Base-by-base conservation (phyloP, 2,329 filamentous ascomycete species). In the Aureobasidium sp. region DNA sequence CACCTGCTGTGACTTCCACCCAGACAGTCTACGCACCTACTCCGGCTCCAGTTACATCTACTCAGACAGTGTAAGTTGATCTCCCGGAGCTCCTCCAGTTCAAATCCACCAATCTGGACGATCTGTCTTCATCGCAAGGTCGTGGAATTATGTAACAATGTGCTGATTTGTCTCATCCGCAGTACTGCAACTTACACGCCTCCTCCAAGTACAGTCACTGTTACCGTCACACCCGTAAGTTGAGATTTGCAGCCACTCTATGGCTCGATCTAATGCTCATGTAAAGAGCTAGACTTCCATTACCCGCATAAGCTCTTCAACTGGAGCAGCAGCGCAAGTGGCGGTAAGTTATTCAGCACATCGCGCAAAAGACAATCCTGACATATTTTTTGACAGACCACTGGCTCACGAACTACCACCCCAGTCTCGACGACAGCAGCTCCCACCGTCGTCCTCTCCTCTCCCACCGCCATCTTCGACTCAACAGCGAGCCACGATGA, bases 221-320 rank as follows among this genome's bases (percentile, higher is more conserved):
- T 55, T 2, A 58, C 54, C 4, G n/a, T 60, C 5, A 60, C 56
- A 8, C 56, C 56, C 16, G 56, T 60, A 60, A 60, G 56, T 27
- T 45, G 20, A 33, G 6, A n/a, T 3, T 1, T 16, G 10, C 3
- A 7, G 11, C 56, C 45, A 25, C 33, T 48, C 20, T 29, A 3
- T 10, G n/a, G 42, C 42, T 18, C 38, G 43, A 16, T 61, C 58
- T 61, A 61, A 61, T 61, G 20, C 58, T 61, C 20, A 61, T 61
- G 23, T 15, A 10, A 61, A 61, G 45, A 42, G 42, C 15, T 60
- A 60, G 56, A 11, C 42, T 27, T 60, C 56, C 13, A 60, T 60
- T 8, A 60, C 56, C 18, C 47, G 56, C 6, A 7, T 60, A n/a
- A 38, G 27, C 8, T 16, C 56, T 5, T 9, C 56, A 10, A 38